Evolutionary conservation across 306 rosid species (phyloP).

Genomic region (Malus sylvestris): DNA sequence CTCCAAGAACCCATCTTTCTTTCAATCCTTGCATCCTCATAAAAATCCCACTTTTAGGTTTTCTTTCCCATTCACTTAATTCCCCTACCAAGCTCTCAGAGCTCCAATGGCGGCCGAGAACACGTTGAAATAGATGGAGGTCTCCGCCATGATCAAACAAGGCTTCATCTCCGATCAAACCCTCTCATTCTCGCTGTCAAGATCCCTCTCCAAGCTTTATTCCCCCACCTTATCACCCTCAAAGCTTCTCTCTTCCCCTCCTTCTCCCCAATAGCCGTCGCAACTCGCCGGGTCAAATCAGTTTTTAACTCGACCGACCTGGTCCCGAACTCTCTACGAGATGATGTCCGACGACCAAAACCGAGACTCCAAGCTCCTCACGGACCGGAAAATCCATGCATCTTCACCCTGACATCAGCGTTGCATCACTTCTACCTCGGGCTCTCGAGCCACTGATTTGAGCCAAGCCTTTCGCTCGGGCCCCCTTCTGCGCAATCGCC

Average conservation of each 20-base stretch:
- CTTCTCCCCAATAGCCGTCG: neutral
- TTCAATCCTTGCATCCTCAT: neutral
- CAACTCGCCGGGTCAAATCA: constrained; percentile 8
- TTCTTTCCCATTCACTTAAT: neutral
- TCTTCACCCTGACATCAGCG: no score
- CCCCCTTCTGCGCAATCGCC: no score
- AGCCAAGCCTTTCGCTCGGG: no score
- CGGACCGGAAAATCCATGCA: constrained; percentile 22
- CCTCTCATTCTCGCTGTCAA: constrained; percentile 55
- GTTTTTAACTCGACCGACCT: constrained; percentile 13
- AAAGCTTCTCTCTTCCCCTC: constrained; percentile 32
- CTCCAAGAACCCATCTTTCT: no score
- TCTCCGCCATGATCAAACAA: no score
- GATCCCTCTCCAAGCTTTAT: constrained; percentile 33
- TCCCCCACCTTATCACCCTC: constrained; percentile 34
- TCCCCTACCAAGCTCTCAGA: neutral
- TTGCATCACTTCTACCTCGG: no score
- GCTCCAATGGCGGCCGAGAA: neutral
- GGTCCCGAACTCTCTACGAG: constrained; percentile 58
- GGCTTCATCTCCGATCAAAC: constrained; percentile 50
- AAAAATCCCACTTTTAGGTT: constrained; percentile 1
- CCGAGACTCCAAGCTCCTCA: constrained; percentile 31
- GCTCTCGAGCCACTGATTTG: no score
- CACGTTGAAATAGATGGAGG: no score
- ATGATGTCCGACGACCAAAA: constrained; percentile 59